Evolutionary conservation across 2,329 filamentous ascomycete genomes (phyloP).

Genomic region (Fusarium verrucosum): DNA sequence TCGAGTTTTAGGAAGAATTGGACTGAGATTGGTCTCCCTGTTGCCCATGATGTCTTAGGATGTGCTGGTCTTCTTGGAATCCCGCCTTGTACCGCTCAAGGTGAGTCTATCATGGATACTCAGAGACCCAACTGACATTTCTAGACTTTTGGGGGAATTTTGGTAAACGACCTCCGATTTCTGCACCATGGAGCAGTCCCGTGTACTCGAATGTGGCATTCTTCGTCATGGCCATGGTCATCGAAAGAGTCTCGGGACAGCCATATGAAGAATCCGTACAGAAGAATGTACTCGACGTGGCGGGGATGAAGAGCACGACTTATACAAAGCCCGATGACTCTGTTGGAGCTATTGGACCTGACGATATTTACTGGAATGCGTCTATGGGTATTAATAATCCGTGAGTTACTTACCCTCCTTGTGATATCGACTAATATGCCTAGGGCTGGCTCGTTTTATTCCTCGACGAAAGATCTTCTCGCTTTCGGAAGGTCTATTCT

Average conservation of each 20-base stretch:
- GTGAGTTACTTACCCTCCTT: neutral
- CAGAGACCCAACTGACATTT: neutral
- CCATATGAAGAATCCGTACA: neutral
- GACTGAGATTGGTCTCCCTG: slow-evolving; percentile 8
- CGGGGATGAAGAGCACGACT: slow-evolving; percentile 15
- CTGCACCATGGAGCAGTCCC: neutral
- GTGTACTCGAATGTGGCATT: slow-evolving; percentile 10
- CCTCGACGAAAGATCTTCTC: slow-evolving; percentile 13
- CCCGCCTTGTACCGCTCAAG: neutral
- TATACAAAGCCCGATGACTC: slow-evolving; percentile 13
- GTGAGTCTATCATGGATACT: neutral
- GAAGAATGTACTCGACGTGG: slow-evolving; percentile 7
- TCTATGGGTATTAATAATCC: slow-evolving; percentile 4
- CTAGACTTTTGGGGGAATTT: slow-evolving; percentile 16
- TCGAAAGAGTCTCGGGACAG: slow-evolving; percentile 8
- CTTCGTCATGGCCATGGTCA: neutral
- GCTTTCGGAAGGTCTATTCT: slow-evolving; percentile 12
- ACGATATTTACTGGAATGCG: slow-evolving; percentile 4
- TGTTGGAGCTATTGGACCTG: slow-evolving; percentile 1
- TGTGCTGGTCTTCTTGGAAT: slow-evolving; percentile 2
- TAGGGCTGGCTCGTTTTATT: slow-evolving; percentile 14
- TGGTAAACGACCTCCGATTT: slow-evolving; percentile 5
- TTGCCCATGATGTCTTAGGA: neutral
- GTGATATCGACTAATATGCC: neutral
- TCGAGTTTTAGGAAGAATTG: slow-evolving; percentile 3